phyloP scores from a whole-genome alignment of 495 filamentous ascomycete genomes.

The Talaromyces adpressus region DNA sequence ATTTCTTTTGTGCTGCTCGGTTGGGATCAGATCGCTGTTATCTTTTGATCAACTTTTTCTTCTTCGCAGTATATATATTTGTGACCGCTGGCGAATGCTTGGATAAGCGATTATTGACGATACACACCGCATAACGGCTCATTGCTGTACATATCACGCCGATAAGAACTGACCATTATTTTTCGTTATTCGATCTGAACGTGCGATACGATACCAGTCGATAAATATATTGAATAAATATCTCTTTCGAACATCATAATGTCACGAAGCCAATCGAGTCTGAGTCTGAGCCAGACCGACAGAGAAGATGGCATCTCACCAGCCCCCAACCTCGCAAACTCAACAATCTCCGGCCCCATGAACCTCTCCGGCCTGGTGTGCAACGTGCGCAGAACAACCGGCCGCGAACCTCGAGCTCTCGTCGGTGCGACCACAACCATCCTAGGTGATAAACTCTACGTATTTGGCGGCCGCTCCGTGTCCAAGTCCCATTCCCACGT shows the following conservation, averaged over 20 bases:
- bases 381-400: constrained; percentile 88
- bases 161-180: not conserved
- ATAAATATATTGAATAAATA: not conserved
- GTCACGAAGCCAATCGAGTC: constrained; percentile 41
- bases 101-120: not conserved
- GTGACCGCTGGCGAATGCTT: not conserved
- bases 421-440: constrained; percentile 96
- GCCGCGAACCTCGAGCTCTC: constrained; percentile 79
- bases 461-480: constrained; percentile 86
- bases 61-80: not conserved
- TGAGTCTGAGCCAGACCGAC: constrained; percentile 24
- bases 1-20: not conserved
- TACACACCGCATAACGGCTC: not conserved
- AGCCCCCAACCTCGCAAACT: constrained; percentile 3
- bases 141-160: not conserved
- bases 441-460: constrained; percentile 87
- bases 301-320: constrained; percentile 23
- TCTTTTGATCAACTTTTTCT: not conserved
- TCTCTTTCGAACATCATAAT: constrained; percentile 19
- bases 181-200: not conserved
- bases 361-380: constrained; percentile 85
- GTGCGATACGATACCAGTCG: not conserved
- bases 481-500: constrained; percentile 62
- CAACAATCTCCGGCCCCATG: constrained; percentile 34
- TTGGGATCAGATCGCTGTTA: not conserved